phyloP scores from a whole-genome alignment of 139 green algal species.

The Chlamydomonas sp. region DNA sequence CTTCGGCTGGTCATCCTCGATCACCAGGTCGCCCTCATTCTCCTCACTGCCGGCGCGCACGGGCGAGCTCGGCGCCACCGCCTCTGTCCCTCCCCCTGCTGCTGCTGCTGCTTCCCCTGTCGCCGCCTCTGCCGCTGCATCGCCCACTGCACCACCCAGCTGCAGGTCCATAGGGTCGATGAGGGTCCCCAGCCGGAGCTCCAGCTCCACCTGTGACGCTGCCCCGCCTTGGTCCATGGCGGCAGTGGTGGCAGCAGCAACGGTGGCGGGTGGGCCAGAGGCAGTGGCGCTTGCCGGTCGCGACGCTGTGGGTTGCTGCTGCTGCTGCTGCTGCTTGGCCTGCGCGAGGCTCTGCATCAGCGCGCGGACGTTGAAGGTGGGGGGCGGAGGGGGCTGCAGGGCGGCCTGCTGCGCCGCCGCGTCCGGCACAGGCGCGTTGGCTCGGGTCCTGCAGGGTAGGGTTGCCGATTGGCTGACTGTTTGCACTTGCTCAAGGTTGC shows the following conservation, averaged over 20 bases:
- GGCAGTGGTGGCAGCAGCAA: too few species aligned
- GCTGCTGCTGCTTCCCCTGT: neutral
- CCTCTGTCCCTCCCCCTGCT: neutral
- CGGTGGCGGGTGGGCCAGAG: too few species aligned
- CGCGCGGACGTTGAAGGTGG: constrained; percentile 17
- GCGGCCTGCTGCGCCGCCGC: neutral
- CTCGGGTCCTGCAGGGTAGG: neutral
- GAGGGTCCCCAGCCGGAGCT: neutral
- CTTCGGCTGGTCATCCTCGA: neutral
- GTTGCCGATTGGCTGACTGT: too few species aligned
- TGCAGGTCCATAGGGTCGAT: neutral
- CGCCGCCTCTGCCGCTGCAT: neutral
- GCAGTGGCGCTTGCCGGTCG: too few species aligned
- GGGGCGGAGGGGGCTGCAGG: neutral
- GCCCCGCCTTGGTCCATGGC: neutral
- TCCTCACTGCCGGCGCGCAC: neutral
- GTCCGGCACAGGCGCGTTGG: constrained; percentile 3
- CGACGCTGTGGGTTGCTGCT: neutral
- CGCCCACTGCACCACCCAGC: neutral
- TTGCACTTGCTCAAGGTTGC: too few species aligned
- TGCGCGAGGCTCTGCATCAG: constrained; percentile 6
- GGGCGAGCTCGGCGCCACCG: neutral
- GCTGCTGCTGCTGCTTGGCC: constrained; percentile 14
- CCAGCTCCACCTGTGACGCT: neutral
- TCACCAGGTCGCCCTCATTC: neutral